Base-by-base conservation (phyloP, 345 rosid genomes). In the Gossypium sturtianum region DNA sequence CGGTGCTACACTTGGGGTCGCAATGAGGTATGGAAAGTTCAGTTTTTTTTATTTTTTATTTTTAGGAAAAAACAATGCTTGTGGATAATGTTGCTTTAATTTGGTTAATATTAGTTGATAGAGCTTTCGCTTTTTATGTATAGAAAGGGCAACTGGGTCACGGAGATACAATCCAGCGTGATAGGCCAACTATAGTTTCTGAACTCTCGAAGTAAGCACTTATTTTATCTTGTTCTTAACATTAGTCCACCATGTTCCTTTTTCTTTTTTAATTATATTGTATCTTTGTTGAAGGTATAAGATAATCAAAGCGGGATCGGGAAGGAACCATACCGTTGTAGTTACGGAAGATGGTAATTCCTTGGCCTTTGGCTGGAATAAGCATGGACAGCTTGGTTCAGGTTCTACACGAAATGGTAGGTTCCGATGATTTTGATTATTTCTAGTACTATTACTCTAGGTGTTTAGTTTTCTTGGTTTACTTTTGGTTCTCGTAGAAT, bases 1-100 rank as follows among this genome's bases (percentile, higher is more conserved):
- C 91, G 96, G 76, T 93, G 97, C 82, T 95, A 90, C 69, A 93
- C 99, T 1, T 95, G 98, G 99, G 99, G 99, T 34, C 93, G 97
- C 47, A 95, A 95, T 77, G 99, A 95, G 91, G 99, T 79, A 80
- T 75, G 84, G 52, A 76, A 38, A 29, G 34, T 61, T 75, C 59
- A 17, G 13, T 23, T 66, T 3, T 61, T 61, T 49, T 64, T 56
- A 11, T 10, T 13, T 62, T 64, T 17, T 5, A 5, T 34, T 60
- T 2, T 4, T 22, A 34, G 41, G 7, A 34, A 34, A 34, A 34
- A 34, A 6, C 41, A 43, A 38, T 73, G 57, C 61, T 53, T 64
- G 17, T 66, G 38, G 47, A 4, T 76, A 17, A 2, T 29, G 9
- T 34, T 47, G 12, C 52, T 73, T 69, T 77, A 13, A 19, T 66